Base-by-base conservation (phyloP, 2,329 filamentous ascomycete species). In the Trichoderma semiorbis region DNA sequence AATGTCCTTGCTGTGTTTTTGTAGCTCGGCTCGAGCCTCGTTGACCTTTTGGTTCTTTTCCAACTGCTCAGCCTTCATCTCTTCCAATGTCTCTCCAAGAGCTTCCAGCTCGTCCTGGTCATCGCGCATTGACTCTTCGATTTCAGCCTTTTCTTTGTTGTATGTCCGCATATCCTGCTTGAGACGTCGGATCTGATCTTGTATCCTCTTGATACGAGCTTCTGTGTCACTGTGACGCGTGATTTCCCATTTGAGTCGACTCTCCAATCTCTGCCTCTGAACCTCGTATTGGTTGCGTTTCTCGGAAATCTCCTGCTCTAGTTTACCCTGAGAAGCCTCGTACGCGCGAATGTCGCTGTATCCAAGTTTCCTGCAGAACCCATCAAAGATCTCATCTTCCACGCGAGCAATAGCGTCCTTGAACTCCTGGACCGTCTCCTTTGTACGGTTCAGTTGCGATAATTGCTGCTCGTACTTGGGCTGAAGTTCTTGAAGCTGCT, bases 261-360 rank as follows among this genome's bases (percentile, higher is more conserved):
- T 88, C 73, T 92, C 87, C 34, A 98, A 84, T 55, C 91, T 90
- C 76, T 93, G 90, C 78, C 91, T 92, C 79, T 99, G 96, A 5
- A 92, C 90, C 70, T 92, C 92, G 77, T 97, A 98, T 75, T 95
- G 91, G 68, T 93, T 90, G 74, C 93, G 93, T 84, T 95, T 95
- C 81, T 96, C 91, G 0, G 91, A 91, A 58, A 93, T 93, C 79
- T 98, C 94, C 80, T 97, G 93, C 81, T 98, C 95, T 63, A 97
- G 85, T 55, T 92, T 94, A 63, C 96, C 95, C 82, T 98, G 96
- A 75, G 97, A 95, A 30, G 92, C 92, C 79, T 98, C 94, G 78
- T 98, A 99, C 72, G 94, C 93, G 72, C 95, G 93, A 74, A 99
- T 97, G 77, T 97, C 92, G 72, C 89, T 87, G 80, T 97, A 98